Conservation (phyloP, 495 filamentous ascomycete species). For the Penicillium antarcticum region DNA sequence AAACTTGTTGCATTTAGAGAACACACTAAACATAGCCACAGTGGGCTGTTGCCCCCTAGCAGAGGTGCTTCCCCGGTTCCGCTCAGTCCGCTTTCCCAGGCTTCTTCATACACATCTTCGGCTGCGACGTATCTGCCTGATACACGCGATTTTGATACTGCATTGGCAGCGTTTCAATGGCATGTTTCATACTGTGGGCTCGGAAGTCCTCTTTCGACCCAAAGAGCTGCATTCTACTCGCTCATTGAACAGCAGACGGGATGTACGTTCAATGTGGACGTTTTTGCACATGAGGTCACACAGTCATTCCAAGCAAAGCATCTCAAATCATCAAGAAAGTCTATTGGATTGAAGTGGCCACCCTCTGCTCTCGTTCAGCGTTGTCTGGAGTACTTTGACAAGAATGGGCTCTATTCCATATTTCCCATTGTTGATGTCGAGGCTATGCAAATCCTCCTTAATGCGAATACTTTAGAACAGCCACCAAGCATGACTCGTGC, state of each 20-base stretch:
- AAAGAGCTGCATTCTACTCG: constrained; percentile 17
- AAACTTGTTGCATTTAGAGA: constrained; percentile 5
- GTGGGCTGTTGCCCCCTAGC: not conserved
- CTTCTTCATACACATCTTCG: not conserved
- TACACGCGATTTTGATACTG: constrained; percentile 17
- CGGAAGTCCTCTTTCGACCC: constrained; percentile 12
- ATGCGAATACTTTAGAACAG: constrained; percentile 13
- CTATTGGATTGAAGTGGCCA: constrained; percentile 17
- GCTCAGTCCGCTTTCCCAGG: not conserved
- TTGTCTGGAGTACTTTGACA: constrained; percentile 19
- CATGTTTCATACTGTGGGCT: constrained; percentile 24
- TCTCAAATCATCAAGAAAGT: not conserved
- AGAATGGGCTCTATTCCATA: constrained; percentile 22
- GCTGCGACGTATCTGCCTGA: constrained; percentile 9
- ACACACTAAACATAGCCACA: not conserved
- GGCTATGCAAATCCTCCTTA: constrained; percentile 12
- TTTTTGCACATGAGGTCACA: constrained; percentile 12
- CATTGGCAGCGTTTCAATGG: constrained; percentile 17
- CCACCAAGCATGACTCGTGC: constrained; percentile 5
- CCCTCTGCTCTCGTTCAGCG: constrained; percentile 10
- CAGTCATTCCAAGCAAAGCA: constrained; percentile 9
- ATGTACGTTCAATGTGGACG: constrained; percentile 19
- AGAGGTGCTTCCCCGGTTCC: constrained; percentile 2
- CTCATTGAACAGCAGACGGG: constrained; percentile 16
- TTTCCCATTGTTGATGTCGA: constrained; percentile 22